Evolutionary conservation across 2,329 filamentous ascomycete species (phyloP).

Genomic region (Penicillium sp.): DNA sequence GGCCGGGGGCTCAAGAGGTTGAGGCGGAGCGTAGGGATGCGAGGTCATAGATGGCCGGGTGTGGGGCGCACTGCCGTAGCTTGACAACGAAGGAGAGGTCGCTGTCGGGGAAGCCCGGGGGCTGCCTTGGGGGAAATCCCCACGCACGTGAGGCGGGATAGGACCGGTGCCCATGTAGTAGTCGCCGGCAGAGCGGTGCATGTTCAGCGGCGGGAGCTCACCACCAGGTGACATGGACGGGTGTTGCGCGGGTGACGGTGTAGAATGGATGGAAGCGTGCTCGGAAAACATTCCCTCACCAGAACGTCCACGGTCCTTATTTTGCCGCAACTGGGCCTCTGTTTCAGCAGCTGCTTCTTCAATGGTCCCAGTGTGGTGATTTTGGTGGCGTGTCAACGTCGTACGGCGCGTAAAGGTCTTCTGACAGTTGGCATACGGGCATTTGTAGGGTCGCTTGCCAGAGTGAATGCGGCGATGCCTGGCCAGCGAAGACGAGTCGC

Average conservation of each 20-base stretch:
- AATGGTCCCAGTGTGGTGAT: constrained; percentile 90
- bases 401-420: constrained; percentile 97
- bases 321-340: constrained; percentile 73
- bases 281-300: constrained; percentile 47
- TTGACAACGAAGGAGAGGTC: constrained; percentile 64
- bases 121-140: constrained; percentile 69
- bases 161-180: constrained; percentile 79
- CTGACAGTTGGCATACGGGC: constrained; percentile 94
- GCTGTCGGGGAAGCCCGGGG: constrained; percentile 63
- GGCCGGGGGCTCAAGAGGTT: constrained; percentile 76
- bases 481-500: constrained; percentile 90
- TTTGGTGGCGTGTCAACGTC: constrained; percentile 91
- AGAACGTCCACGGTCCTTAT: constrained; percentile 41
- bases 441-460: constrained; percentile 94
- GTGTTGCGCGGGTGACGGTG: constrained; percentile 79
- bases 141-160: constrained; percentile 78
- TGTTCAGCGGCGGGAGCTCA: constrained; percentile 68
- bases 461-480: constrained; percentile 93
- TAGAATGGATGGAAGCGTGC: constrained; percentile 54
- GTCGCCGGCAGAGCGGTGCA: constrained; percentile 68
- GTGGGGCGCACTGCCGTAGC: constrained; percentile 54
- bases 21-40: constrained; percentile 85
- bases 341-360: constrained; percentile 90
- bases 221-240: constrained; percentile 76
- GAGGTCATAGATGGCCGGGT: constrained; percentile 69